Base-by-base conservation (phyloP, 176 grass and related monocot species). In the Lolium perenne region DNA sequence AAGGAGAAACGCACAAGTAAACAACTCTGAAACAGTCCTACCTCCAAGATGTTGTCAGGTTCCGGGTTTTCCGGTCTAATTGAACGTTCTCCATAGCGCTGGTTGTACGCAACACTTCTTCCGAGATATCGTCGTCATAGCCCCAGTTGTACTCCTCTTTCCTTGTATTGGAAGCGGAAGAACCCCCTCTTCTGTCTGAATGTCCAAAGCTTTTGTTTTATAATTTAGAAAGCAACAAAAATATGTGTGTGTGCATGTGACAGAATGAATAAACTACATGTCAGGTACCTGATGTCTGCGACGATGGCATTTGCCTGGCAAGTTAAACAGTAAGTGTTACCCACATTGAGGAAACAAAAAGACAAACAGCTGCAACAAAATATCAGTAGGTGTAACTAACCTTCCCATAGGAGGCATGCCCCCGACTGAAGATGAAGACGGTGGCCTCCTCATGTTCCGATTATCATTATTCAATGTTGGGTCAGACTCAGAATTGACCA, bases 141-240 rank as follows among this genome's bases (percentile, higher is more conserved):
- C 89, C 89, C 97, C 97, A 96, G 65, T 82, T 96, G 80, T 99
- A 96, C 47, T 96, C 97, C 77, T 96, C 97, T 76, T 99, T 99
- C 81, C 97, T 87, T 16, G 23, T 68, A 78, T 57, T 87, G 11
- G 91, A 84, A 25, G 60, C 77, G 17, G 86, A 91, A 53, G 88
- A 92, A 5, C 92, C 92, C 26, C 80, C 88, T 91, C 90, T 91
- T 70, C 89, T 84, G 48, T 95, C 88, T 94, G 80, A 86, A 84
- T 76, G 20, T 10, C 50, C 11, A 89, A 70, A 76, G 26, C 6
- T 47, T 38, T 71, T 72, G 14, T 69, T 58, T 83, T 49, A 72
- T 58, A 78, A 54, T 61, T 81, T 45, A 77, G 16, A 58, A 72
- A 8, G 40, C 40, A 82, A 22, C 16, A 79, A 32, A 29, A 75